A percentile compares a stretch with the other conserved stretches of the same genome.
Conservation (phyloP, 2,329 filamentous ascomycete genomes). For the Trichoderma pleuroti region DNA sequence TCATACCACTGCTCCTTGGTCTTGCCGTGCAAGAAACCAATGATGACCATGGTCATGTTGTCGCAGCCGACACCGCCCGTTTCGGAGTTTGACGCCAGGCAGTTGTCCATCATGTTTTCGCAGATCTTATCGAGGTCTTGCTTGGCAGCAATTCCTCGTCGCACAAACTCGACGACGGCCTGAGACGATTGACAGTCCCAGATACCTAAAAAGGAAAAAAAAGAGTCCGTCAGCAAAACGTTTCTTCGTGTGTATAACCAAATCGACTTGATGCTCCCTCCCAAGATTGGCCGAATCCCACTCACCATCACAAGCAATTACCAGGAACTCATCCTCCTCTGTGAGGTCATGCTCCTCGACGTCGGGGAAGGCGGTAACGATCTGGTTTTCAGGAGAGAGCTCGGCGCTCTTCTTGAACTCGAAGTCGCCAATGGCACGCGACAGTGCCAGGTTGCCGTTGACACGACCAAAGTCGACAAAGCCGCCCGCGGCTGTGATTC, state of each 20-base stretch:
- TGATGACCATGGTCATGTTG: conserved; percentile 97
- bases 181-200: conserved; percentile 99
- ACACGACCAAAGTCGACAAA: conserved; percentile 98
- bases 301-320: conserved; percentile 88
- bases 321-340: conserved; percentile 92
- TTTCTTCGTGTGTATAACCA: neutral
- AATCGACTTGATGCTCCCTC: neutral
- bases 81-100: conserved; percentile 94
- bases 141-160: conserved; percentile 92
- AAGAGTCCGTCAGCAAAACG: neutral
- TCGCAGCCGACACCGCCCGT: conserved; percentile 97
- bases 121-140: conserved; percentile 93
- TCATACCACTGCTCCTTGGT: conserved; percentile 99
- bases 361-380: conserved; percentile 95
- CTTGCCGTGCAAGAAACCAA: conserved; percentile 86
- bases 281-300: conserved; percentile 18
- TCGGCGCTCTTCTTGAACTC: conserved; percentile 99
- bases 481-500: conserved; percentile 91
- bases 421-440: conserved; percentile 96
- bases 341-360: conserved; percentile 86
- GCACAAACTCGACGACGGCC: conserved; percentile 93
- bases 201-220: conserved; percentile 62
- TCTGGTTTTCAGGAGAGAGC: conserved; percentile 95
- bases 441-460: conserved; percentile 95
- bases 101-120: conserved; percentile 99